Evolutionary conservation across 148 eudicot genomes (phyloP), one percentile per base, ranked within the genome.

Genomic region (Rhododendron simsii): DNA sequence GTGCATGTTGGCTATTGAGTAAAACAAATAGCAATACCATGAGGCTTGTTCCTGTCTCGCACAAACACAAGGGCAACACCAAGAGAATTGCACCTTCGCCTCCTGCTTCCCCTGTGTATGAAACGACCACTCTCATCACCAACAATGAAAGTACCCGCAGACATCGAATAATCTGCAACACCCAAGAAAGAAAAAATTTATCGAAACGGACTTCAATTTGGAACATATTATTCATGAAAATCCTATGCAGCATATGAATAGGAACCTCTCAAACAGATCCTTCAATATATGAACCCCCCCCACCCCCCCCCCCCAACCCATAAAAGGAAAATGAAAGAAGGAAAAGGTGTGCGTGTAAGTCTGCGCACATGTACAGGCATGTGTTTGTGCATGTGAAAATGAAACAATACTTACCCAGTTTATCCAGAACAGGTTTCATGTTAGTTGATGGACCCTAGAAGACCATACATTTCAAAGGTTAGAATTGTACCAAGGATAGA

Each of bases 41-140:
- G 82, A 85, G 90, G 88, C 80, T 87, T 91, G 87, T 85, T 86
- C 74, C 85, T 89, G 39, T 94, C 93, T 87, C 87, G 89, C 78
- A 91, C 93, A 90, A 97, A 93, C 69, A 94, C 82, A 83, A 97
- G 92, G 80, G 95, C 96, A 93, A 91, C 93, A 80, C 92, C 96
- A 81, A 78, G 91, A 84, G 78, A 28, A 50, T 13, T 59, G 45
- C 84, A 5, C 44, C 41, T 74, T 57, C 13, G 76, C 65, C n/a
- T 33, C 78, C 45, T 73, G 28, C 82, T 41, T 23, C 90, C 84
- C 85, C 87, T 80, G 84, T 88, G 91, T 83, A 86, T 81, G 90
- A 93, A 92, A 44, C 76, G 84, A 83, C 95, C 86, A 59, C 86
- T 85, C 80, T 93, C 95, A 88, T 91, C 95, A 78, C 99, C 99